Percentiles rank a stretch among this genome's conserved stretches.
Conservation (phyloP, 140 eudicot genomes). For the Anethum foeniculum region DNA sequence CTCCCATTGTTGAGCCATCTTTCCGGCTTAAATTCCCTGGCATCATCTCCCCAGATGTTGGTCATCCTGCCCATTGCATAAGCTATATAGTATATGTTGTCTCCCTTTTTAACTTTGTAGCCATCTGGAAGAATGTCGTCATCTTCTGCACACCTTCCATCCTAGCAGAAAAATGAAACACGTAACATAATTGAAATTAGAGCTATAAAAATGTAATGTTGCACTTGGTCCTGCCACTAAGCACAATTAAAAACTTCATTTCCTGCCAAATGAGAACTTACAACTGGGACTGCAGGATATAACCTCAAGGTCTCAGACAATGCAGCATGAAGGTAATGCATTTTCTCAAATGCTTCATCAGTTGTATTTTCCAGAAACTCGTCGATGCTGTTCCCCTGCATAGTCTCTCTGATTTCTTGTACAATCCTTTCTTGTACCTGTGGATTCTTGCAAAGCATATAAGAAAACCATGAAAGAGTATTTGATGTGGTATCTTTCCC, state of each 20-base stretch:
- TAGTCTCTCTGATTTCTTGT: constrained; percentile 37
- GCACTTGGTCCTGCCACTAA: neutral
- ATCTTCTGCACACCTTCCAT: constrained; percentile 30
- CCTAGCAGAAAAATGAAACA: constrained; percentile 11
- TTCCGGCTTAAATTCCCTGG: constrained; percentile 53
- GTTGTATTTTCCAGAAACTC: constrained; percentile 38
- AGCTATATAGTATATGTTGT: constrained; percentile 27
- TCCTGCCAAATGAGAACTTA: constrained; percentile 4
- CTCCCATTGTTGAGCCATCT: constrained; percentile 57
- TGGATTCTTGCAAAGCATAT: constrained; percentile 36
- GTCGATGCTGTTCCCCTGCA: constrained; percentile 22
- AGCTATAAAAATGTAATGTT: neutral
- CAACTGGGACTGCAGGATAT: constrained; percentile 56
- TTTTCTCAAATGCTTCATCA: constrained; percentile 57
- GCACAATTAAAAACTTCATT: neutral
- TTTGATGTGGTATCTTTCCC: constrained; percentile 45
- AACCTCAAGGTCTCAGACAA: constrained; percentile 46
- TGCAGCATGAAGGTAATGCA: constrained; percentile 67
- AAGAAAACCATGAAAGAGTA: constrained; percentile 39
- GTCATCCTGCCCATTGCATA: constrained; percentile 53
- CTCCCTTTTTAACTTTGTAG: constrained; percentile 47
- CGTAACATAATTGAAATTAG: neutral
- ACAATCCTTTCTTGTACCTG: constrained; percentile 51
- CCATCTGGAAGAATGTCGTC: constrained; percentile 71
- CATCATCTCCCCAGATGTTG: constrained; percentile 58